Evolutionary conservation across 805 yeast species (phyloP).

Genomic region (Myxozyma kluyveri): DNA sequence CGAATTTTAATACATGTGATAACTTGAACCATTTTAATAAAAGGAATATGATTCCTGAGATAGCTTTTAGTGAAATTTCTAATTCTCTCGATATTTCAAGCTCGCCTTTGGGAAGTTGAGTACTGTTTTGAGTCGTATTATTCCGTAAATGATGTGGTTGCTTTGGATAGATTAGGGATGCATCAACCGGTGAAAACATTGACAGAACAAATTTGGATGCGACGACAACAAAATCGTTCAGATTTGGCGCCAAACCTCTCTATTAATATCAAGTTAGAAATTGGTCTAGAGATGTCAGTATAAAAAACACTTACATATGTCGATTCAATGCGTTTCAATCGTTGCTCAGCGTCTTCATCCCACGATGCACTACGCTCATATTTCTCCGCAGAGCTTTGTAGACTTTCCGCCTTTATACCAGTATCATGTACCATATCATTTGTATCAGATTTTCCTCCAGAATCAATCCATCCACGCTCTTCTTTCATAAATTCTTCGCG

Average conservation of each 20-base stretch:
- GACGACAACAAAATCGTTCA: slow-evolving; percentile 64
- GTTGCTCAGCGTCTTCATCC: neutral
- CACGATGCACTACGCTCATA: neutral
- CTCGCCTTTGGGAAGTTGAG: slow-evolving; percentile 8
- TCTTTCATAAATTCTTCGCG: slow-evolving; percentile 67
- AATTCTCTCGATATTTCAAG: slow-evolving; percentile 46
- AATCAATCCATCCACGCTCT: slow-evolving; percentile 60
- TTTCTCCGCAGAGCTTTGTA: neutral
- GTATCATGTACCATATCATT: too few species aligned
- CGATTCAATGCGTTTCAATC: slow-evolving; percentile 12
- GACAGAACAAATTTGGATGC: slow-evolving; percentile 62
- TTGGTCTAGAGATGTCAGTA: too few species aligned
- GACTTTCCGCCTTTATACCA: slow-evolving; percentile 3
- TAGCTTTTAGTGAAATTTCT: slow-evolving; percentile 59
- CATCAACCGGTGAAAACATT: slow-evolving; percentile 38
- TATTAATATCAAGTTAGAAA: too few species aligned
- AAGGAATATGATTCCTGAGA: slow-evolving; percentile 51
- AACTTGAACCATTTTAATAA: slow-evolving; percentile 75
- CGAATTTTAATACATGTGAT: slow-evolving; percentile 75
- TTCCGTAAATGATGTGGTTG: neutral
- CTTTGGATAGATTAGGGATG: slow-evolving; percentile 9
- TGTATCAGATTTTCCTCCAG: neutral
- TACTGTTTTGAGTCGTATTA: neutral
- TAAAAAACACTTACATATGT: slow-evolving; percentile 11
- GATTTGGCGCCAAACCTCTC: too few species aligned